Evolutionary conservation across 2,329 filamentous ascomycete genomes (phyloP).

Genomic region (Paracamarosporium sp.): DNA sequence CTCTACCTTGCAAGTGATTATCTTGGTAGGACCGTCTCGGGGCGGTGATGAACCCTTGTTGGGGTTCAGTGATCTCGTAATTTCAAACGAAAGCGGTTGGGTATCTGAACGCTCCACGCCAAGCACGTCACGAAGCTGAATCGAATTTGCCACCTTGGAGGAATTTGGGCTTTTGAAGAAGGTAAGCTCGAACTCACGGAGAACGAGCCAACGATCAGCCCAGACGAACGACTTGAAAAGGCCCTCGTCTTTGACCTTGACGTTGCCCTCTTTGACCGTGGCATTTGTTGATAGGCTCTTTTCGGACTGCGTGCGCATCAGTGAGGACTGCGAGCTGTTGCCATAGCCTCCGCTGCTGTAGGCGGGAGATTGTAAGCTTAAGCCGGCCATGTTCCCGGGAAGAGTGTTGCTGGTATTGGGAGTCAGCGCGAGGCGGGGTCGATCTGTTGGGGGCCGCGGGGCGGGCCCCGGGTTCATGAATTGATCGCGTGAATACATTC

Average conservation of each 20-base stretch:
- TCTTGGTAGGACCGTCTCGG: conserved; percentile 80
- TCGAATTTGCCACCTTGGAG: conserved; percentile 80
- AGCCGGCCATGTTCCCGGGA: conserved; percentile 78
- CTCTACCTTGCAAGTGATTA: conserved; percentile 91
- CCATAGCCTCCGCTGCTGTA: conserved; percentile 25
- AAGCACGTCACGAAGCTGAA: conserved; percentile 85
- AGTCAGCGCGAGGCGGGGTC: conserved; percentile 80
- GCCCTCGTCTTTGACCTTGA: conserved; percentile 89
- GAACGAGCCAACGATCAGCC: conserved; percentile 90
- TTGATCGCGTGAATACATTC: conserved; percentile 67
- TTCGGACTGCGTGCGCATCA: conserved; percentile 51
- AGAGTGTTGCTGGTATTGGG: conserved; percentile 71
- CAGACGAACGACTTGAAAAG: conserved; percentile 80
- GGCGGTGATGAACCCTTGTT: conserved; percentile 68
- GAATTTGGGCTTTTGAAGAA: conserved; percentile 92
- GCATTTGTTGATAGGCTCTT: conserved; percentile 42
- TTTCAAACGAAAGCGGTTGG: conserved; percentile 91
- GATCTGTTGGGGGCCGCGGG: conserved; percentile 84
- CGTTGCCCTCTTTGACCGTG: conserved; percentile 70
- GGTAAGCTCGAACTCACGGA: conserved; percentile 91
- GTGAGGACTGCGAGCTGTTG: conserved; percentile 46
- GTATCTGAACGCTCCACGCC: conserved; percentile 91
- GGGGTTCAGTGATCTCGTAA: conserved; percentile 74
- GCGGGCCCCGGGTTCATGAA: conserved; percentile 99
- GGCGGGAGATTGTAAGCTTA: conserved; percentile 72